Evolutionary conservation across 2,329 filamentous ascomycete species (phyloP), one percentile per base, ranked within the genome.

Genomic region (Colletotrichum tofieldiae): DNA sequence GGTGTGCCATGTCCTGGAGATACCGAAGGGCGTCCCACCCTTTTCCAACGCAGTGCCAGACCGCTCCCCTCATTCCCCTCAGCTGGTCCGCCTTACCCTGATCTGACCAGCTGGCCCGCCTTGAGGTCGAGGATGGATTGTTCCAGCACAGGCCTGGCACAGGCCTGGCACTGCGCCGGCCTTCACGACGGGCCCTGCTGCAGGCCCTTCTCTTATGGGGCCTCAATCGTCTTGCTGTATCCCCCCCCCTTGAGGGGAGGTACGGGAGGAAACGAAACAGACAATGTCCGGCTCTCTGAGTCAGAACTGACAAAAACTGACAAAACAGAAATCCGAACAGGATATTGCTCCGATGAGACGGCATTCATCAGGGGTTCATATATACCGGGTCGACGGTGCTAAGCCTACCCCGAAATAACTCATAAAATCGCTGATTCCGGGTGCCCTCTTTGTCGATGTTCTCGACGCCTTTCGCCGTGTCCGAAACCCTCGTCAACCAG

Each of bases 341-440:
- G 65, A 60, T 54, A 59, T 45, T 69, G 69, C 59, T 66, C 69
- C 65, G 69, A 72, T 12, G 39, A 20, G 56, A 58, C 65, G 35
- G 65, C 59, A 54, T 59, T 26, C 26, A 64, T 58, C 69, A 47
- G 59, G 59, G 59, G 68, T 61, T 61, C 49, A 69, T 66, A 58
- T 62, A 58, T 47, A 37, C 69, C 65, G 52, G 59, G 20, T 58
- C 52, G 69, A 23, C 26, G 41, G 37, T 68, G 65, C 65, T 72
- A 60, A 72, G 69, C 69, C 69, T 59, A 59, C 59, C 69, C 58
- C 58, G 52, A 72, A 72, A 72, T 69, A 63, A 64, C 63, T 61
- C 58, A 18, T 72, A 60, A 52, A 72, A 72, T 72, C 69, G 52
- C 69, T 69, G 69, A 69, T 64, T 72, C 69, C 69, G 65, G 69